Conservation (phyloP, 345 rosid species). For the Geranium rotundifolium region DNA sequence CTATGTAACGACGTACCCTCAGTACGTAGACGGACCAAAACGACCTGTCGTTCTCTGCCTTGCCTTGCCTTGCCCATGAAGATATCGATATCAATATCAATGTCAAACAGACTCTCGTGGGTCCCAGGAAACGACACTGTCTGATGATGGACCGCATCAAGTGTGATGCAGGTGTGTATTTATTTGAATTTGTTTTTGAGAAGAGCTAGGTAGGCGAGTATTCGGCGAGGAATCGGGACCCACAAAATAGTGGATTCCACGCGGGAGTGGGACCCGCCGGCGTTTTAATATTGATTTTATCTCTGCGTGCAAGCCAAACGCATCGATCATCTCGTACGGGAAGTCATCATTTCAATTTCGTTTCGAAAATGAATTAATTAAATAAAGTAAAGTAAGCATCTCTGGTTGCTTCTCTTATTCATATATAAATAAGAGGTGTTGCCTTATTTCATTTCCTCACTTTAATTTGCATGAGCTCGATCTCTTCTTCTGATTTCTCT, state of each 20-base stretch:
- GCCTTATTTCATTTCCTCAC: background rate
- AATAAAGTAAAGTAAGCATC: background rate
- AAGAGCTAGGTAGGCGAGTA: background rate
- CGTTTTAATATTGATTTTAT: conserved; percentile 10
- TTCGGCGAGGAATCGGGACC: background rate
- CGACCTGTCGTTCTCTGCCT: no score
- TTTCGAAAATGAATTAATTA: no score
- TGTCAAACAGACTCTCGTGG: no score
- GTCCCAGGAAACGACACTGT: no score
- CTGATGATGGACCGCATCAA: no score
- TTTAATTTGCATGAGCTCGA: background rate
- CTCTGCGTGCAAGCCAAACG: conserved; percentile 27
- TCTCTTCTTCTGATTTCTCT: background rate
- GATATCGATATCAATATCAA: no score
- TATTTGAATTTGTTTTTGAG: no score
- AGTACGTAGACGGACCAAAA: no score
- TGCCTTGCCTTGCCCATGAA: no score
- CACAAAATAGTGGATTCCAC: conserved; percentile 36
- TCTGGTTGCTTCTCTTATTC: background rate
- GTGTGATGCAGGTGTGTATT: no score
- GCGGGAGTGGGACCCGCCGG: conserved; percentile 26
- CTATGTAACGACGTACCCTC: no score
- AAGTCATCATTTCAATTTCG: conserved; percentile 16
- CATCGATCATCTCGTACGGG: conserved; percentile 22
- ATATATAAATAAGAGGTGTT: background rate